phyloP scores from a whole-genome alignment of 768 basidiomycete genomes.

The Tricholoma sp. region DNA sequence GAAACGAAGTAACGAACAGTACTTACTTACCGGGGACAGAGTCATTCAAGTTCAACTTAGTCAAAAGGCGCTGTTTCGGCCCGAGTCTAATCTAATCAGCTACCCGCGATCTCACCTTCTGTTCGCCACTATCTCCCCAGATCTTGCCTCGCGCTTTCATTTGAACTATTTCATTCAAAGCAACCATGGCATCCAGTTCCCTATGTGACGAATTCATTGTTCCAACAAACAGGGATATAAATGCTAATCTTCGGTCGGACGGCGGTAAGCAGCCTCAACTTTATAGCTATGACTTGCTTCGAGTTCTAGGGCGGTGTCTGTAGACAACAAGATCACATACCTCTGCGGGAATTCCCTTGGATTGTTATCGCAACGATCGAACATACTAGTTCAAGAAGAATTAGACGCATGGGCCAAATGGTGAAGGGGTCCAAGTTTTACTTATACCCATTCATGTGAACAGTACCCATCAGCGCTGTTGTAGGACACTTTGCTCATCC shows the following conservation, averaged over 20 bases:
- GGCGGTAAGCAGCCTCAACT: constrained; percentile 27
- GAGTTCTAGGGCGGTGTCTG: constrained; percentile 15
- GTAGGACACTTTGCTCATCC: constrained; percentile 90
- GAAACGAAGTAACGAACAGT: too few species aligned
- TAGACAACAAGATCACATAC: constrained; percentile 64
- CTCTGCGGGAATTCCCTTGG: constrained; percentile 97
- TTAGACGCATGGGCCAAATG: constrained; percentile 75
- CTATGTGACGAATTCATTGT: constrained; percentile 51
- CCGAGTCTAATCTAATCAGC: constrained; percentile 13
- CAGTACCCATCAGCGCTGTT: constrained; percentile 56
- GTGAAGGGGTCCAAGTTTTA: constrained; percentile 29
- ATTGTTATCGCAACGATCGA: constrained; percentile 68
- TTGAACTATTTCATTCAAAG: not conserved
- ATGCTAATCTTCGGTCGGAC: constrained; percentile 32
- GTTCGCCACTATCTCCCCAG: too few species aligned
- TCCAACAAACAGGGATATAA: constrained; percentile 50
- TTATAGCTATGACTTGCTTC: not conserved
- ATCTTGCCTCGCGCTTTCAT: too few species aligned
- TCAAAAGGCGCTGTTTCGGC: too few species aligned
- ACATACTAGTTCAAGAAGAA: constrained; percentile 74
- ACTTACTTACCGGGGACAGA: too few species aligned
- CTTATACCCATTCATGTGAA: constrained; percentile 3
- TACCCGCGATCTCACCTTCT: not conserved
- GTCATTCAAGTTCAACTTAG: too few species aligned
- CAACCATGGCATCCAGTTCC: constrained; percentile 17